Evolutionary conservation across 306 rosid species (phyloP), one percentile per base, ranked within the genome.

Genomic region (Psophocarpus tetragonolobus): DNA sequence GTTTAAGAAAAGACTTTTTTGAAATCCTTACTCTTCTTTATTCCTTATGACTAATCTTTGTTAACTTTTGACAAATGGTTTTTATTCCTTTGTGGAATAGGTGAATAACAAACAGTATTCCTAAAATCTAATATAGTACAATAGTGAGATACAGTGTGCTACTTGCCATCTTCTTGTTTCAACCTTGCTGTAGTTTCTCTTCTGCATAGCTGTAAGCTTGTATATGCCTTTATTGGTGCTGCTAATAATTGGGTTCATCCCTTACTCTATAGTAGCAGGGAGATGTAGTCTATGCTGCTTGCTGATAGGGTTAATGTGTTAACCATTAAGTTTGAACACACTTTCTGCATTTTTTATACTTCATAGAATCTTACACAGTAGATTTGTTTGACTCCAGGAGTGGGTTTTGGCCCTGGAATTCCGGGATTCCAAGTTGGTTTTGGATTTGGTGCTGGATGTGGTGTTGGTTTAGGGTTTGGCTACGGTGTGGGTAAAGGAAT

Each of bases 401-500:
- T 82, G 68, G 98, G 98, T 51, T 10, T 92, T 56, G 98, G 97
- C 64, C 95, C 97, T 32, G 97, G 97, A 81, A 94, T 90, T 81
- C 97, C 95, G 23, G 97, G 97, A 38, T 48, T 94, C 21, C 95
- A 92, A 80, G 35, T 92, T 82, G 98, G 92, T 63, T 54, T 89
- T 51, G 97, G 98, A 50, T 54, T 94, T 27, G 97, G 98, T 78
- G 97, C 89, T 76, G 97, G 97, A 44, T 94, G 97, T 63, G 97
- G 98, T 54, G 83, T 90, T 83, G 97, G 97, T 29, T 26, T 94
- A 54, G 97, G 98, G 60, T 92, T 92, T 78, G 98, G 98, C 65
- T 94, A 94, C 75, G 98, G 97, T 47, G 21, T 85, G n/a, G 98
- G 98, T 13, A 92, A 81, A 78, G 98, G 98, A 74, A 62, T 90